phyloP scores from a whole-genome alignment of 2,329 filamentous ascomycete species.

The Bipolaris zeicola region DNA sequence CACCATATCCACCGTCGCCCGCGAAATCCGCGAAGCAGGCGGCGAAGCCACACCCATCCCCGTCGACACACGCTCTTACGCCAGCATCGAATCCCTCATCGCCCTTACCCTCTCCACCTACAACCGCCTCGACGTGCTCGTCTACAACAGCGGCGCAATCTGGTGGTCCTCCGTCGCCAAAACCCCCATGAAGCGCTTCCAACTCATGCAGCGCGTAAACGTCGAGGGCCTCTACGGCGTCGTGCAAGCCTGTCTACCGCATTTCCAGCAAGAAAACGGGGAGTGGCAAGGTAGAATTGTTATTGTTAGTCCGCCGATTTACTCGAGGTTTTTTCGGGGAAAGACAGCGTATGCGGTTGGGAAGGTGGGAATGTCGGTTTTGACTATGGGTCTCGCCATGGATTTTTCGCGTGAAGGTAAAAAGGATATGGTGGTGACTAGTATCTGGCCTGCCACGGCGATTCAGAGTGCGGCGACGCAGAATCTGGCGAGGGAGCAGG shows the following conservation, averaged over 20 bases:
- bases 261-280: conserved; percentile 61
- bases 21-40: conserved; percentile 71
- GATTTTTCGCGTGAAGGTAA: conserved; percentile 73
- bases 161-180: conserved; percentile 79
- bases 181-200: conserved; percentile 77
- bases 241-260: conserved; percentile 71
- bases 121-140: conserved; percentile 70
- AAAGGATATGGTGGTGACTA: conserved; percentile 74
- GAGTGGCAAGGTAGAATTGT: conserved; percentile 68
- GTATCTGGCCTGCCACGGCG: conserved; percentile 80
- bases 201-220: conserved; percentile 58
- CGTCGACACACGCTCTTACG: conserved; percentile 71
- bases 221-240: conserved; percentile 74
- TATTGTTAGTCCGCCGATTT: conserved; percentile 83
- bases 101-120: conserved; percentile 62
- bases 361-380: conserved; percentile 80
- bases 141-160: conserved; percentile 86
- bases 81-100: conserved; percentile 66
- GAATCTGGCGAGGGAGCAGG: conserved; percentile 53
- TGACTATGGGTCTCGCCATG: conserved; percentile 82
- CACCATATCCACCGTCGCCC: conserved; percentile 79
- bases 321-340: conserved; percentile 81
- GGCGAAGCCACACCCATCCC: conserved; percentile 68
- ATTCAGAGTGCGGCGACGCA: conserved; percentile 79
- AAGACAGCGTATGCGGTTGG: conserved; percentile 82